Base-by-base conservation (phyloP, 129 eudicot species). In the Ambrosia trifida region DNA sequence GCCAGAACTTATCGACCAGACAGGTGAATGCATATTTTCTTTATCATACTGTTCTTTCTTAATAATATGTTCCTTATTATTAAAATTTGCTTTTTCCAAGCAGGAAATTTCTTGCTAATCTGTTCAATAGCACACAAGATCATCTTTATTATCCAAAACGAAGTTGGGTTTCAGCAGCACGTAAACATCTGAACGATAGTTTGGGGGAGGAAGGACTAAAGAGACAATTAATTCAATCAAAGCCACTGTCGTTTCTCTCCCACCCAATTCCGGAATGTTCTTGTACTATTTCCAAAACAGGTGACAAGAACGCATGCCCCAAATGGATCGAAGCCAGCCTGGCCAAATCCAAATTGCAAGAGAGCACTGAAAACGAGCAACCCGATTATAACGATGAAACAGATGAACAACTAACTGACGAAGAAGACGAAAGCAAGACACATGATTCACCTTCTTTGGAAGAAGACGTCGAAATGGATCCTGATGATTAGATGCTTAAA, bases 391-490 rank as follows among this genome's bases (percentile, higher is more conserved):
- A 78, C 36, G 85, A 83, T 57, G 96, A 86, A 54, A 16, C 9
- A 38, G 91, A 80, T 68, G 77, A 75, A 59, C 80, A 69, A 36
- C 52, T 78, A 53, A 45, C 52, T 38, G 75, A 82, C 30, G 75
- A 78, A 19, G 87, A 79, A 44, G 88, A 79, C 7, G 85, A 75
- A 54, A 72, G 19, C 11, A 78, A 70, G 11, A 60, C 64, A 46
- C 46, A 53, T 11, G 70, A 70, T 35, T 75, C 83, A 3, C 52
- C 69, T 17, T 83, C 86, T 3, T 41, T 54, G 44, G 97, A 87
- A 57, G 89, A 85, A 78, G 97, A 94, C 66, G 99, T 87, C 79
- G 99, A 94, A 80, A 94, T 94, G 97, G 97, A 94, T 76, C 96
- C 97, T 7, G 79, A 90, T 63, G 99, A 94, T 77, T 94, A 87